These are phyloP conservation scores for Oryza nivara DNA, from an alignment of 176 grass and related monocot genomes.

Conservation along the genomic window DNA sequence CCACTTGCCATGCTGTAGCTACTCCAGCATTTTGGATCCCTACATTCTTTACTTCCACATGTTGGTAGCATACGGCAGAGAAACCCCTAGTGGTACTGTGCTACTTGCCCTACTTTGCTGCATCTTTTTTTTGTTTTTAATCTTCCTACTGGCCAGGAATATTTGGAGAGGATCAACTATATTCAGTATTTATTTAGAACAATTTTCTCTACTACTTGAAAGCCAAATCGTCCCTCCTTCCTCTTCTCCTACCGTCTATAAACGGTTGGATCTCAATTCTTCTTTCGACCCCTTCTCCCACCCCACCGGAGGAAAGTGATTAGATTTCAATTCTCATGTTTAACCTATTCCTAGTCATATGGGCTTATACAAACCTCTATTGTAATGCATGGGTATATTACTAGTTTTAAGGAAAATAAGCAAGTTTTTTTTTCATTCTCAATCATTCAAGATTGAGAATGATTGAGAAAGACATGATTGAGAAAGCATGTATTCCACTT, in stretches of 20 bases:
- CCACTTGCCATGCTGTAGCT: neutral
- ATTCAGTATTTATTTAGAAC: neutral
- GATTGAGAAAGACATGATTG: slow-evolving; percentile 11
- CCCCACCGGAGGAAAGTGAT: too few relatives aligned
- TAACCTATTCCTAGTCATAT: too few relatives aligned
- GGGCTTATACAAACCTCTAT: too few relatives aligned
- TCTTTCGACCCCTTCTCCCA: too few relatives aligned
- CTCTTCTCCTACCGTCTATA: too few relatives aligned
- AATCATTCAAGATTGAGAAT: slow-evolving; percentile 22
- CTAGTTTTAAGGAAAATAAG: neutral
- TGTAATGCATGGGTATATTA: too few relatives aligned
- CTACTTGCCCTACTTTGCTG: neutral
- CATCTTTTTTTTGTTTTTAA: neutral
- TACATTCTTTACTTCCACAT: slow-evolving; percentile 12
- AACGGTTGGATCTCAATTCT: too few relatives aligned
- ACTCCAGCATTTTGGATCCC: neutral
- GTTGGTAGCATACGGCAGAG: too few relatives aligned
- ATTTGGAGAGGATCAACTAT: neutral
- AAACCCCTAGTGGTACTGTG: neutral
- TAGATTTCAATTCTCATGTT: too few relatives aligned
- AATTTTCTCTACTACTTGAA: too few relatives aligned
- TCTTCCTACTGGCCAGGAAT: neutral
- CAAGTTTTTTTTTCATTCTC: neutral
- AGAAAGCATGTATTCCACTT: slow-evolving; percentile 27
- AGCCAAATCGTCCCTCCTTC: too few relatives aligned